phyloP scores from a whole-genome alignment of 2,329 filamentous ascomycete genomes.

The Paecilomyces dactylethromorphus region DNA sequence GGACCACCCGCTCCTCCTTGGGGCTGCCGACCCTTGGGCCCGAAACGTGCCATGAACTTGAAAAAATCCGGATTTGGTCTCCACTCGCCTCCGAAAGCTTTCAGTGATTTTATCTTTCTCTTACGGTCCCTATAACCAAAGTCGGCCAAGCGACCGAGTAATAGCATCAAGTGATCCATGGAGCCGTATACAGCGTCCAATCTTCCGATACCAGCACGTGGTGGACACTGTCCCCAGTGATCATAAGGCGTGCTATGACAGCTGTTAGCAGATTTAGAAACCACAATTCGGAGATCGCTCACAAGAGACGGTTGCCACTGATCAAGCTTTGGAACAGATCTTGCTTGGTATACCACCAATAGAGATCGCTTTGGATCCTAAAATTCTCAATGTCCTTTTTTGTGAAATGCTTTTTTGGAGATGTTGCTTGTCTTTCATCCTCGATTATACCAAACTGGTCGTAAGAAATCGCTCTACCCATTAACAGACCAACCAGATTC shows the following conservation, averaged over 20 bases:
- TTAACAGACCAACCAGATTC: constrained; percentile 50
- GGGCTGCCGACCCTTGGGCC: not conserved
- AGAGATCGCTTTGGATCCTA: constrained; percentile 76
- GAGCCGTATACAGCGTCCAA: constrained; percentile 78
- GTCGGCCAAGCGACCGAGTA: constrained; percentile 71
- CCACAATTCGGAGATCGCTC: constrained; percentile 35
- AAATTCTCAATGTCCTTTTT: constrained; percentile 67
- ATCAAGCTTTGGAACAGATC: constrained; percentile 87
- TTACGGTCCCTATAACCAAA: constrained; percentile 72
- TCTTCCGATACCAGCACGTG: constrained; percentile 70
- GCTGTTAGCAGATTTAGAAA: constrained; percentile 6
- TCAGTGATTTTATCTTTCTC: constrained; percentile 66
- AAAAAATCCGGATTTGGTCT: constrained; percentile 46
- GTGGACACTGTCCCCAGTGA: constrained; percentile 80
- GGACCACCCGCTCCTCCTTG: constrained; percentile 8
- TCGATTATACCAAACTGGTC: constrained; percentile 51
- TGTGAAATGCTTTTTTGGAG: constrained; percentile 30
- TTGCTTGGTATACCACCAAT: constrained; percentile 95
- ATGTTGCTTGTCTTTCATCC: constrained; percentile 11
- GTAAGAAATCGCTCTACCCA: constrained; percentile 53
- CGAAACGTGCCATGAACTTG: constrained; percentile 28
- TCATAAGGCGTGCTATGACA: constrained; percentile 65
- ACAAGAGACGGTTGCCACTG: constrained; percentile 81
- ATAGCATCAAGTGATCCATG: constrained; percentile 77
- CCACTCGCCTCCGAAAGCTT: constrained; percentile 53